Evolutionary conservation across 768 basidiomycete genomes (phyloP).

Genomic region (Boletus rex-veris): DNA sequence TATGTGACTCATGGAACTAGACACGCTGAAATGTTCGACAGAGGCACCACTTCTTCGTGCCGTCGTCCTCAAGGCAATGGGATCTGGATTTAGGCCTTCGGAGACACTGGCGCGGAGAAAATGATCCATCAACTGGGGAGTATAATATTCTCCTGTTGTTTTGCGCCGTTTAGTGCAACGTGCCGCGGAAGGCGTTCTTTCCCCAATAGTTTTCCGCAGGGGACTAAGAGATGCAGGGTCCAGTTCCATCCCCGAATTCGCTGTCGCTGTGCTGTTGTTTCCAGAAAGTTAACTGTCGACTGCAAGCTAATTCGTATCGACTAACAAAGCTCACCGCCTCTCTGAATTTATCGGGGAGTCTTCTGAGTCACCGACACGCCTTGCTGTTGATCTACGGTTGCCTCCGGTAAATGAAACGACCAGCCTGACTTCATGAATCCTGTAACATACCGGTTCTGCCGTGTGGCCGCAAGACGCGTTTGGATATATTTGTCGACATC

Average conservation of each 20-base stretch:
- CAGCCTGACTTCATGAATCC: background rate
- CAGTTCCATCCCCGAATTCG: background rate
- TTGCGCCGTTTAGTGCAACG: conserved; percentile 6
- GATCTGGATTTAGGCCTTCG: background rate
- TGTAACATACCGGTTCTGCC: conserved; percentile 16
- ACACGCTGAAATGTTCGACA: background rate
- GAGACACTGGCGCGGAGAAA: background rate
- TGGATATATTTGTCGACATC: conserved; percentile 46
- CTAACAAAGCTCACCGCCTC: conserved; percentile 9
- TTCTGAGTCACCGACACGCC: background rate
- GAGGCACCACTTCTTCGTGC: conserved; percentile 1
- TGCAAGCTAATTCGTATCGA: background rate
- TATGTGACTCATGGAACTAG: conserved; percentile 9
- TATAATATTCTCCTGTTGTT: background rate
- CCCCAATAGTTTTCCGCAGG: background rate
- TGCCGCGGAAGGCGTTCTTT: background rate
- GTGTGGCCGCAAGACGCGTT: conserved; percentile 22
- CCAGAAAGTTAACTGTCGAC: background rate
- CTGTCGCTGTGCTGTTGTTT: background rate
- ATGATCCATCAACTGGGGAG: background rate
- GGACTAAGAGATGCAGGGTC: background rate
- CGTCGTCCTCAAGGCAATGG: background rate
- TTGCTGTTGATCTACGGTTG: conserved; percentile 4
- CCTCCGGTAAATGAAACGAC: conserved; percentile 3
- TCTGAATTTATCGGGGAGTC: background rate